Conservation (phyloP, 2,329 filamentous ascomycete species). For the Aspergillus sp. region DNA sequence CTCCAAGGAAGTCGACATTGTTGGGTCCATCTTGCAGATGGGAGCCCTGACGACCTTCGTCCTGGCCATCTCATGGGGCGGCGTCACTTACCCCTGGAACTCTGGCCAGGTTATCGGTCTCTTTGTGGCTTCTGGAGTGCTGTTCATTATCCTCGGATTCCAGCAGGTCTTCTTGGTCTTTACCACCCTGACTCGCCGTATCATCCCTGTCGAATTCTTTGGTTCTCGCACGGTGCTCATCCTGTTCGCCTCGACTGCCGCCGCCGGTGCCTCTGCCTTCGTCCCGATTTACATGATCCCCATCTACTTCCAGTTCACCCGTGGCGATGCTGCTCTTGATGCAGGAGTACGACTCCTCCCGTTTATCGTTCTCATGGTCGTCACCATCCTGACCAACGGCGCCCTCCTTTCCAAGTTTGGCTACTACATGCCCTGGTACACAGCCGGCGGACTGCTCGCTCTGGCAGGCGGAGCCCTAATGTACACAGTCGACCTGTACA, state of each 20-base stretch:
- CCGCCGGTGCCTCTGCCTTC: slow-evolving; percentile 37
- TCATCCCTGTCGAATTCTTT: slow-evolving; percentile 53
- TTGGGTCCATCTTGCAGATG: slow-evolving; percentile 47
- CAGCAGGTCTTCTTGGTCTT: slow-evolving; percentile 39
- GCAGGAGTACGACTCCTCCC: slow-evolving; percentile 31
- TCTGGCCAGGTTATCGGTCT: slow-evolving; percentile 3
- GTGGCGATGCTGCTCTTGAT: slow-evolving; percentile 37
- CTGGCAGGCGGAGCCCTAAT: slow-evolving; percentile 24
- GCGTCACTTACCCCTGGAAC: slow-evolving; percentile 50
- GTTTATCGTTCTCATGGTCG: slow-evolving; percentile 20
- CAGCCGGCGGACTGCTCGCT: slow-evolving; percentile 21
- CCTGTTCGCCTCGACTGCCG: slow-evolving; percentile 44
- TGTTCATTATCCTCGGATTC: slow-evolving; percentile 45
- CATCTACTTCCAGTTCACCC: slow-evolving; percentile 54
- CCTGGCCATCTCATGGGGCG: slow-evolving; percentile 55
- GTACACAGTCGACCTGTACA: slow-evolving; percentile 21
- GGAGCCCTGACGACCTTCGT: slow-evolving; percentile 44
- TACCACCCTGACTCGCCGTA: slow-evolving; percentile 43
- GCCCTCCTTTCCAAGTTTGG: slow-evolving; percentile 16
- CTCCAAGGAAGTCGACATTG: slow-evolving; percentile 41
- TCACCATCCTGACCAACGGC: slow-evolving; percentile 23
- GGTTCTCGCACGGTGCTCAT: slow-evolving; percentile 37
- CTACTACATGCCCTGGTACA: slow-evolving; percentile 22
- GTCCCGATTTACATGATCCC: slow-evolving; percentile 53
- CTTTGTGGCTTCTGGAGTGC: slow-evolving; percentile 48